Base-by-base conservation (phyloP, 78 protist species). In the Creolimax fragrantissima region DNA sequence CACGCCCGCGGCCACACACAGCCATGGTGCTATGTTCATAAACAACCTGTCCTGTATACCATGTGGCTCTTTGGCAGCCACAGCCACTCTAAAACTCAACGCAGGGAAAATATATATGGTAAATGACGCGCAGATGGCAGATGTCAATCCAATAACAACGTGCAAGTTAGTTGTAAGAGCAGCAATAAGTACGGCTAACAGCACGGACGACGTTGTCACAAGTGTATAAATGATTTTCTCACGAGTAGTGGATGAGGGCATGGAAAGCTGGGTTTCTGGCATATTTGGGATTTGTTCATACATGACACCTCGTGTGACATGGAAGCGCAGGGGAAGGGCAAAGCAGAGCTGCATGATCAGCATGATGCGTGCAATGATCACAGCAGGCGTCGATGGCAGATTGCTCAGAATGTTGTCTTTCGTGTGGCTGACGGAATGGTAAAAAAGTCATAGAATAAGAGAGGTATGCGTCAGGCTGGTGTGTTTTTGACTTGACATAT, bases 81-180 rank as follows among this genome's bases (percentile, higher is more conserved):
- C 74, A 17, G 74, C 74, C 39, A 58, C 24, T 24, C 74, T 17
- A 24, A 58, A 88, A 37, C 90, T 45, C 90, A 88, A 37, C 44
- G 90, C n/a, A 4, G 90, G 90, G 47, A 88, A 88, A 6, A 88
- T 88, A 6, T 88, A 88, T 5, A 88, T 88, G 1, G 47, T 88
- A n/a, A 88, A 88, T 43, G 81, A 43, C 32, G 90, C 90, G 6
- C 90, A 88, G 6, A 88, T 6, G 5, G 90, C 90, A 35, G 90
- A 88, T 7, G 90, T 88, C 24, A 88, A 6, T 11, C 90, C 17
- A 7, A 88, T 88, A 6, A 88, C 90, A 6, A n/a, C 90, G 58
- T 44, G 86, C 39, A 88, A 37, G 47, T 88, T 88, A 37, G 11
- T 58, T 4, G 47, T 47, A 42, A n/a, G 4, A 37, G 86, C 44